Percentiles rank a stretch among this genome's conserved stretches.
These are phyloP conservation scores for Tricholoma furcatifolium DNA, from an alignment of 768 basidiomycete species.

Conservation along the genomic window DNA sequence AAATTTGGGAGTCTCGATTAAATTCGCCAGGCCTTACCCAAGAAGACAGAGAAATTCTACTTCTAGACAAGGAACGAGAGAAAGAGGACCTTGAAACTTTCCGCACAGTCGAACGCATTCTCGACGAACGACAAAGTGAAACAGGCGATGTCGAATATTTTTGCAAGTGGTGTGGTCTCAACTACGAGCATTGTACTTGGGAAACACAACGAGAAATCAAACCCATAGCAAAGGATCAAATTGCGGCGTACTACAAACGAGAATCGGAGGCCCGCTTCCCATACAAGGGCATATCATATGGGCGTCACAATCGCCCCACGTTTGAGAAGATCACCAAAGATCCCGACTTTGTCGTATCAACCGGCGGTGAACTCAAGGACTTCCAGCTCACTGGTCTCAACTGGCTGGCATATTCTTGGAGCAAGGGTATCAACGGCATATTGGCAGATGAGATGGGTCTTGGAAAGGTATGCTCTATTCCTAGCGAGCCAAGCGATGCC, in stretches of 20 bases:
- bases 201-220: slow-evolving; percentile 81
- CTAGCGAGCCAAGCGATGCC: not conserved
- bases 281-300: slow-evolving; percentile 74
- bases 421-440: slow-evolving; percentile 92
- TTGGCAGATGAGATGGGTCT: slow-evolving; percentile 99
- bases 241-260: slow-evolving; percentile 76
- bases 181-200: slow-evolving; percentile 97
- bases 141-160: slow-evolving; percentile 77
- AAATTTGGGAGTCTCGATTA: slow-evolving; percentile 66
- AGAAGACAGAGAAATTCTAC: slow-evolving; percentile 88
- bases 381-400: slow-evolving; percentile 98
- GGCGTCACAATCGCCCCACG: slow-evolving; percentile 63
- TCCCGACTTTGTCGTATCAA: slow-evolving; percentile 77
- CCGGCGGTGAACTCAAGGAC: slow-evolving; percentile 90
- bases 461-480: slow-evolving; percentile 64
- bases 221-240: slow-evolving; percentile 71
- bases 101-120: slow-evolving; percentile 89
- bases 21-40: slow-evolving; percentile 64
- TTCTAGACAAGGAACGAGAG: slow-evolving; percentile 87
- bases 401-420: slow-evolving; percentile 98
- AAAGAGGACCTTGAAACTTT: slow-evolving; percentile 90
- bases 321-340: slow-evolving; percentile 86
- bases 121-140: slow-evolving; percentile 69
- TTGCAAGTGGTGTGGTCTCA: slow-evolving; percentile 94
- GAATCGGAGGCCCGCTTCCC: slow-evolving; percentile 82